Evolutionary conservation across 2,329 filamentous ascomycete genomes (phyloP), one percentile per base, ranked within the genome.

Genomic region (Penicillium oxalicum): DNA sequence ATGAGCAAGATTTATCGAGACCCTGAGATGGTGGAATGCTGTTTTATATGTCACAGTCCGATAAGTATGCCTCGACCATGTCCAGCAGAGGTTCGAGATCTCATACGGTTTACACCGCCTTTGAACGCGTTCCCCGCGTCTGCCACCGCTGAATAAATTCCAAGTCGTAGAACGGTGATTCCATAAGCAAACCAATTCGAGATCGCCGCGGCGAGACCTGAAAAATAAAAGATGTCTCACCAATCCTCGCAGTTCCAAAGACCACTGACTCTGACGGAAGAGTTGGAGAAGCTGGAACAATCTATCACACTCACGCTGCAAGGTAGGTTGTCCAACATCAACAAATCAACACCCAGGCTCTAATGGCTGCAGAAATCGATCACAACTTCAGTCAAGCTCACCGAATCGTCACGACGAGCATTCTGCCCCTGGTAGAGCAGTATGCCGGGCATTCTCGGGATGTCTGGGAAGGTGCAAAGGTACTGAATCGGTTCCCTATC

Each of bases 311-410:
- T 97, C 36, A 97, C 91, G 0, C 77, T 98, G 24, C 93, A 97
- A 84, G 89, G 88, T 87, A 68, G 50, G 35, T n/a, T 32, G 59
- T 11, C 18, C 29, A 40, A 36, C 40, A 61, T 57, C 49, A 54
- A 53, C 45, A 53, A 52, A 49, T 27, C 43, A 38, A 13, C 36
- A 33, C 45, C 5, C 32, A 43, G 47, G 38, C 54, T 61, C 34
- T 18, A 18, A 61, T 46, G 26, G 8, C 32, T 38, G 25, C 61
- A 94, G 93, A 98, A 76, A 98, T 98, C 73, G 93, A 98, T 68
- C 87, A 89, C 70, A 98, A 98, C 72, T 98, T 98, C 69, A 96
- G 88, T 73, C 89, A 88, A 64, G 91, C 93, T 28, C 93, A 98
- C 70, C 85, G 90, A 54, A 97, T 98, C 51, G 91, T 98, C 35